Evolutionary conservation across 805 yeast genomes (phyloP), one percentile per base, ranked within the genome.

Genomic region (Dipodascopsis uninucleata): DNA sequence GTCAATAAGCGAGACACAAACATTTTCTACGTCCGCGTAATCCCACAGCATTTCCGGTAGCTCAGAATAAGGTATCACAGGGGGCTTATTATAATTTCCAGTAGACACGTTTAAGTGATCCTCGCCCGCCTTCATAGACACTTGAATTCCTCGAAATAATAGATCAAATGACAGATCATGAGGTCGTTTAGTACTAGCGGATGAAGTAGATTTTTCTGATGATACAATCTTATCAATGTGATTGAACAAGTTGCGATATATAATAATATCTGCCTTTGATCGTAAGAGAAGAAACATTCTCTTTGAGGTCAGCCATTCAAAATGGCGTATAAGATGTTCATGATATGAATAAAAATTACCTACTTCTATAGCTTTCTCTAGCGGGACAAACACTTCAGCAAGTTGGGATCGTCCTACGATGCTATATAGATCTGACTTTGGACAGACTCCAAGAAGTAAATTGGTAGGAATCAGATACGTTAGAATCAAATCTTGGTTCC

Each of bases 391-490:
- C 5, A 65, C 58, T 24, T 49, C 68, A 25, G 62, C 52, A 10
- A 68, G 51, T 5, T 43, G 61, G 53, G 32, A 49, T n/a, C n/a
- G n/a, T 16, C 53, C 53, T 1, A 41, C 49, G 14, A 49, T 5
- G 5, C 20, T 21, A 28, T 38, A 34, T 48, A 65, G 18, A 2
- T 43, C 52, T 9, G 62, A 58, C 22, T 66, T 63, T 0, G 85
- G 84, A 10, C 66, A 47, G 38, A 73, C 72, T 0, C 87, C 87
- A 31, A 78, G 66, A 1, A 79, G 58, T 5, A 81, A 59, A 2
- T 78, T 70, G 0, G 74, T 65, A 0, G 86, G 81, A 1, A 80
- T 49, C 31, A 81, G 62, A 45, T 71, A 72, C 25, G 68, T 65
- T 26, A 81, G 61, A 4, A 80, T 68, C 28, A 64, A 59, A 10